Percentiles rank a stretch among this genome's conserved stretches.
These are phyloP conservation scores for Emergomyces africanus DNA, from an alignment of 2,329 filamentous ascomycete genomes.

Conservation along the genomic window DNA sequence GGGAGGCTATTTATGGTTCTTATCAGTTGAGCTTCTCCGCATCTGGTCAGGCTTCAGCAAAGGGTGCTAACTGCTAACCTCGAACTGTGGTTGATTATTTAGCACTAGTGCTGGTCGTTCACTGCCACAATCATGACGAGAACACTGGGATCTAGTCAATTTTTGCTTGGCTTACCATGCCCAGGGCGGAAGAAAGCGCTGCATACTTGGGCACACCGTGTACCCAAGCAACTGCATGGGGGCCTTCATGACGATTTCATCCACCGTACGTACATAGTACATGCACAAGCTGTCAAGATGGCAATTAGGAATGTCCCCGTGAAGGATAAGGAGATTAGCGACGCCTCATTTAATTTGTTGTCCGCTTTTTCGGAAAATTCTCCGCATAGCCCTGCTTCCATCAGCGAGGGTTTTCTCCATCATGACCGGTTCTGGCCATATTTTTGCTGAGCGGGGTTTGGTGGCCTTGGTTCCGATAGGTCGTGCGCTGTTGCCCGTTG, in stretches of 20 bases:
- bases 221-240: background rate
- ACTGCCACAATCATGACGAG: constrained; percentile 1
- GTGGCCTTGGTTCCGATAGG: background rate
- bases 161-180: background rate
- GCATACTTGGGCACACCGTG: background rate
- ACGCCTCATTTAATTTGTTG: background rate
- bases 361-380: background rate
- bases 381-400: background rate
- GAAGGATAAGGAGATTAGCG: no score
- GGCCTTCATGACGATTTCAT: background rate
- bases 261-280: no score
- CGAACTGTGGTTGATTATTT: background rate
- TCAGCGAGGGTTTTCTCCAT: background rate
- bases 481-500: background rate
- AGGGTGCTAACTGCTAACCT: background rate
- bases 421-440: background rate
- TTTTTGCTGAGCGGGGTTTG: background rate
- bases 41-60: background rate
- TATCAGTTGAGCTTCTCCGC: background rate
- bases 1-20: background rate
- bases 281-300: background rate
- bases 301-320: background rate
- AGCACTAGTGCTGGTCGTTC: background rate
- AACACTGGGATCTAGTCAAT: background rate
- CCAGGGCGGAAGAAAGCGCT: background rate